Conservation (phyloP, 768 basidiomycete species). For the Xerocomellus chrysenteron region DNA sequence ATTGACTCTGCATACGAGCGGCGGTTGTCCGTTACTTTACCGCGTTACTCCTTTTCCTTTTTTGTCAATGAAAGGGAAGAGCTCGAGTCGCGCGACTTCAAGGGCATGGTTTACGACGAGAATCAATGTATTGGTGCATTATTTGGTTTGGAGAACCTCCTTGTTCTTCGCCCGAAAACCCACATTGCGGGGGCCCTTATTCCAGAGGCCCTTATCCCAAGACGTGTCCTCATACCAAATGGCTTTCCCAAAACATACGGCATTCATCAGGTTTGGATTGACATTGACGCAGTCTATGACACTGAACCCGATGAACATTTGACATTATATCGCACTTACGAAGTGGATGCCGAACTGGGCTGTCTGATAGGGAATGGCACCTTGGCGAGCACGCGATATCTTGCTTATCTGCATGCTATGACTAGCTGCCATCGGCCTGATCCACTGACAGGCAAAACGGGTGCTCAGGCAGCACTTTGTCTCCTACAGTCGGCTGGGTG, state of each 20-base stretch:
- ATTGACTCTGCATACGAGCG: background rate
- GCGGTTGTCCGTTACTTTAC: conserved; percentile 29
- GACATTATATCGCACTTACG: background rate
- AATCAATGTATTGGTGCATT: conserved; percentile 41
- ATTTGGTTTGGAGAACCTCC: conserved; percentile 38
- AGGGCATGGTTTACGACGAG: conserved; percentile 38
- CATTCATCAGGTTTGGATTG: background rate
- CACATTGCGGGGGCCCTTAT: background rate
- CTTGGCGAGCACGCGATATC: background rate
- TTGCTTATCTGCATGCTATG: background rate
- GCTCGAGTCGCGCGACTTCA: conserved; percentile 39
- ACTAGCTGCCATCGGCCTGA: background rate
- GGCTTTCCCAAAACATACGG: background rate
- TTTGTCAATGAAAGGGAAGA: conserved; percentile 25
- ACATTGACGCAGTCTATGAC: no score
- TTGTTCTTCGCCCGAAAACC: conserved; percentile 21
- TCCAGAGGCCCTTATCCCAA: background rate
- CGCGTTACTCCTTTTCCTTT: conserved; percentile 38
- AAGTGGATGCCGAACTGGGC: background rate
- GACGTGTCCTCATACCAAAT: background rate
- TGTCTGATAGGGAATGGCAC: background rate
- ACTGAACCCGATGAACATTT: no score
- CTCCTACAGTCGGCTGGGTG: conserved; percentile 4
- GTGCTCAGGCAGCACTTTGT: background rate
- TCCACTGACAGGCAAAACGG: background rate